phyloP scores from a whole-genome alignment of 2,329 filamentous ascomycete genomes.

The Trichoderma asperellum region DNA sequence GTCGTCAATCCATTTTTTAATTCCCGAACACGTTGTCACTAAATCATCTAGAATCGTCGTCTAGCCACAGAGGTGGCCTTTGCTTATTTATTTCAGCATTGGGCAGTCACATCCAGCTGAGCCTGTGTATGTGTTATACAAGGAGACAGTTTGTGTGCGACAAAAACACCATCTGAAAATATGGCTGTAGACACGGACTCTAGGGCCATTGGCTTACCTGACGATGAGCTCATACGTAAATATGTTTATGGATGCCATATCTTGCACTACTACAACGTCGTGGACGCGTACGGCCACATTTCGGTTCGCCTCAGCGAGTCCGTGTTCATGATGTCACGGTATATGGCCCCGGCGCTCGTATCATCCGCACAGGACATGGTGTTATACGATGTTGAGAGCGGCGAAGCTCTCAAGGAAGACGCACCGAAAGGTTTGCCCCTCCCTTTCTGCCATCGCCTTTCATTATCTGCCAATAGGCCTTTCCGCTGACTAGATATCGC shows the following conservation, averaged over 20 bases:
- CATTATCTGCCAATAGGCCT: no score
- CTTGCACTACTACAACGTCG: slow-evolving; percentile 15
- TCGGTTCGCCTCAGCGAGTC: slow-evolving; percentile 15
- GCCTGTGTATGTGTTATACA: background rate
- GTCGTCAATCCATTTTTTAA: background rate
- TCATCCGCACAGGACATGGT: slow-evolving; percentile 21
- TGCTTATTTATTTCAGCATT: background rate
- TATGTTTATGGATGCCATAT: slow-evolving; percentile 23
- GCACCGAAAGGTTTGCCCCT: background rate
- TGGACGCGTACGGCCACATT: slow-evolving; percentile 18
- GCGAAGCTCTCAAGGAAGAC: slow-evolving; percentile 12
- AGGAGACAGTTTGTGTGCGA: background rate
- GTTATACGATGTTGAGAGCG: slow-evolving; percentile 12
- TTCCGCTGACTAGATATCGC: background rate
- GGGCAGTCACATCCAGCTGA: background rate
- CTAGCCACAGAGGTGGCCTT: background rate
- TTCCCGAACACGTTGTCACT: background rate
- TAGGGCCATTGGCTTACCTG: background rate
- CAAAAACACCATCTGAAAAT: no score
- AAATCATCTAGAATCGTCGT: background rate
- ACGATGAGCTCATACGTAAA: slow-evolving; percentile 11
- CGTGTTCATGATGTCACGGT: slow-evolving; percentile 24
- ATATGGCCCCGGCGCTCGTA: slow-evolving; percentile 15
- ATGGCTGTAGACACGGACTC: background rate
- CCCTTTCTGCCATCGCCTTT: background rate